These are phyloP conservation scores for Letharia lupina DNA, from an alignment of 495 filamentous ascomycete species.

Conservation along the genomic window DNA sequence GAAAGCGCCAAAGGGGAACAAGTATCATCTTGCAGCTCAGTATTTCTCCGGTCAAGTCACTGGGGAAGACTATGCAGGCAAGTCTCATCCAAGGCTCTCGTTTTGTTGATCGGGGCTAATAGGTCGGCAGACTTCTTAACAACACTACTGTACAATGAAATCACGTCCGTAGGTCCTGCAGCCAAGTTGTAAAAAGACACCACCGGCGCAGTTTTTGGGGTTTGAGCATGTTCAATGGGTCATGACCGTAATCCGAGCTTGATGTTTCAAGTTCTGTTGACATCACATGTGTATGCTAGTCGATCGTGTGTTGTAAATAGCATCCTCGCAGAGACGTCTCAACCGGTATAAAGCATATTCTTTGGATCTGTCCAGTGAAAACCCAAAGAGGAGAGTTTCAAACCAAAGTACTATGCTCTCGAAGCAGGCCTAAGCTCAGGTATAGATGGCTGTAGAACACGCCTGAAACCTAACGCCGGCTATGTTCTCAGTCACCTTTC, in stretches of 20 bases:
- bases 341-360: neutral
- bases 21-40: slow-evolving; percentile 79
- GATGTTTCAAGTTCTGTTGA: neutral
- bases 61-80: slow-evolving; percentile 48
- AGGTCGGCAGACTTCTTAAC: slow-evolving; percentile 98
- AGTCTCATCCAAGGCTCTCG: neutral
- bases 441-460: neutral
- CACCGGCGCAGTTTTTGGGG: neutral
- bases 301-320: slow-evolving; percentile 2
- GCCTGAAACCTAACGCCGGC: neutral
- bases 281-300: neutral
- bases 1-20: slow-evolving; percentile 81
- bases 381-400: neutral
- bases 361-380: neutral
- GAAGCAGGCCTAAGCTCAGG: neutral
- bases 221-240: neutral
- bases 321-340: neutral
- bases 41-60: slow-evolving; percentile 93
- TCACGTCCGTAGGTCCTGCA: slow-evolving; percentile 73
- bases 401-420: neutral
- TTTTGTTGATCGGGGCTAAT: slow-evolving; percentile 13
- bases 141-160: slow-evolving; percentile 90
- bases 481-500: neutral
- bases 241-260: neutral
- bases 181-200: slow-evolving; percentile 60